These are phyloP conservation scores for Corynascus novoguineensis DNA, from an alignment of 495 filamentous ascomycete genomes.

Conservation along the genomic window DNA sequence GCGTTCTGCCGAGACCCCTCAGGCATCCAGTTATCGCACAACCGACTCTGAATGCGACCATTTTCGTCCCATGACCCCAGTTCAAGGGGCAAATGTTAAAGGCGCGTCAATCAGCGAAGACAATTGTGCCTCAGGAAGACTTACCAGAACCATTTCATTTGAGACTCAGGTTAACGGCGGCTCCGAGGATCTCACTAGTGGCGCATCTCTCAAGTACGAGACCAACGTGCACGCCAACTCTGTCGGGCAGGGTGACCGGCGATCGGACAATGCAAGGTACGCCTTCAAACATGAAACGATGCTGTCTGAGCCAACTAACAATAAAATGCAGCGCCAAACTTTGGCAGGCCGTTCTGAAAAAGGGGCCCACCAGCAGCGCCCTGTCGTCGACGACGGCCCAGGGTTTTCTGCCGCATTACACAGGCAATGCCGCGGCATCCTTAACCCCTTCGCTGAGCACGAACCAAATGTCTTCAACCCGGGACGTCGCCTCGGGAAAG, in stretches of 20 bases:
- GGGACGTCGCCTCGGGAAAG: slow-evolving; percentile 24
- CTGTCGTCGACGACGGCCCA: slow-evolving; percentile 44
- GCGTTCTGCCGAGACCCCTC: not conserved
- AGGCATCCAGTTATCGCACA: slow-evolving; percentile 11
- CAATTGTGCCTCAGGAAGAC: slow-evolving; percentile 13
- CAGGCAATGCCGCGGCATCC: slow-evolving; percentile 40
- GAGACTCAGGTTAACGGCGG: slow-evolving; percentile 23
- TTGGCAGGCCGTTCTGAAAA: slow-evolving; percentile 42
- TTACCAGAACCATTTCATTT: slow-evolving; percentile 13
- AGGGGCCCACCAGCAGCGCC: slow-evolving; percentile 38
- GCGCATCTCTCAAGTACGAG: slow-evolving; percentile 15
- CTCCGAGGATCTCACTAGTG: slow-evolving; percentile 11
- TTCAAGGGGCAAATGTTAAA: slow-evolving; percentile 23
- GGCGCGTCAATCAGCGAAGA: slow-evolving; percentile 19
- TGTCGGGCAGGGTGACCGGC: slow-evolving; percentile 21
- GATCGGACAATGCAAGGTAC: slow-evolving; percentile 25
- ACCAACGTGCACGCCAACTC: slow-evolving; percentile 15
- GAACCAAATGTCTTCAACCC: slow-evolving; percentile 18
- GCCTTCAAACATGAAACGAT: not conserved
- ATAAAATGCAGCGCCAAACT: slow-evolving; percentile 26
- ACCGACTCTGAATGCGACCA: slow-evolving; percentile 34
- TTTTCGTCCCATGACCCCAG: slow-evolving; percentile 31
- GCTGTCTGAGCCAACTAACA: slow-evolving; percentile 1
- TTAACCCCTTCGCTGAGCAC: slow-evolving; percentile 37
- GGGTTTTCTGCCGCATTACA: slow-evolving; percentile 43